Percentiles rank a stretch among this genome's conserved stretches.
phyloP scores from a whole-genome alignment of 2,329 filamentous ascomycete species.

The Aspergillus novofumigatus region DNA sequence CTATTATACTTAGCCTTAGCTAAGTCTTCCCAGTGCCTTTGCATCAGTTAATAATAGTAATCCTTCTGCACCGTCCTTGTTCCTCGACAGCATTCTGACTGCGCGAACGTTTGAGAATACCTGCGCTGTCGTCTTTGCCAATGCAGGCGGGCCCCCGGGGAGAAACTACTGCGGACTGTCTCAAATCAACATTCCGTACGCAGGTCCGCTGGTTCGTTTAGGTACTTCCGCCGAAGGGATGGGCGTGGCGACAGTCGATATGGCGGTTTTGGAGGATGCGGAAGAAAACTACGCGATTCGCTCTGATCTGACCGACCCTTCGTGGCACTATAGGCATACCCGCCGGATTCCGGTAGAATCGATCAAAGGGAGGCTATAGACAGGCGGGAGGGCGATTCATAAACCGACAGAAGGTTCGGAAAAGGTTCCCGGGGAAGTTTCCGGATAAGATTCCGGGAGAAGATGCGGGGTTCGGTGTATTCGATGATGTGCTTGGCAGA shows the following conservation, averaged over 20 bases:
- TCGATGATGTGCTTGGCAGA: too few relatives aligned
- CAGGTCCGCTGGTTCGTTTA: constrained; percentile 45
- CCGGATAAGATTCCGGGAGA: background rate
- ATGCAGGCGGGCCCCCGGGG: constrained; percentile 50
- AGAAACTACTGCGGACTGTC: constrained; percentile 51
- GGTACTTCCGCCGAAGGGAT: constrained; percentile 50
- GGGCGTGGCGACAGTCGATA: constrained; percentile 50
- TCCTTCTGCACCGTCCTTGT: constrained; percentile 46
- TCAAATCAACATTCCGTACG: constrained; percentile 51
- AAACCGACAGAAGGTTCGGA: too few relatives aligned
- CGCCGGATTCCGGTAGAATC: background rate
- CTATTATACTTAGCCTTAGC: too few relatives aligned
- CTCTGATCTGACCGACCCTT: constrained; percentile 13
- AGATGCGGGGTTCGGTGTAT: background rate
- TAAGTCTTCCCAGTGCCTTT: too few relatives aligned
- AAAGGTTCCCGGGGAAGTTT: too few relatives aligned
- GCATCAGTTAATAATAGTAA: too few relatives aligned
- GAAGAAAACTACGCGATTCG: constrained; percentile 45
- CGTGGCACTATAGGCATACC: constrained; percentile 7
- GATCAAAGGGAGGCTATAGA: background rate
- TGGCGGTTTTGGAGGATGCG: constrained; percentile 34
- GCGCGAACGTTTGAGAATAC: constrained; percentile 55
- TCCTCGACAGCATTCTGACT: constrained; percentile 48
- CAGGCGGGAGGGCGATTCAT: too few relatives aligned
- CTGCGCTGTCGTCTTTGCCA: constrained; percentile 53